phyloP scores from a whole-genome alignment of 257 asterid genomes.

The Orobanche coerulescens region DNA sequence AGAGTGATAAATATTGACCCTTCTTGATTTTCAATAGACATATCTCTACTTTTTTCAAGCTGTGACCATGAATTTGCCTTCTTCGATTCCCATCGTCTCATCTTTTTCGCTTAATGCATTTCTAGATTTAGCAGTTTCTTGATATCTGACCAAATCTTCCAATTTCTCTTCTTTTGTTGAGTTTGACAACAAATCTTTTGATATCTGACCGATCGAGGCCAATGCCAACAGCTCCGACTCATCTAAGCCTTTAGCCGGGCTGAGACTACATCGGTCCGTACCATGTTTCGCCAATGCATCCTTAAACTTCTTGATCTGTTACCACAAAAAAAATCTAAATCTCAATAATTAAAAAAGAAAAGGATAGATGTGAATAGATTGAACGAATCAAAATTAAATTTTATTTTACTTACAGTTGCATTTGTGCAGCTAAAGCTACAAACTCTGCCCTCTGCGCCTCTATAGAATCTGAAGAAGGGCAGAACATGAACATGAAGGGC shows the following conservation, averaged over 20 bases:
- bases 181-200: conserved; percentile 28
- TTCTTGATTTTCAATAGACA: conserved; percentile 10
- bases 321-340: background rate
- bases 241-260: conserved; percentile 70
- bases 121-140: conserved; percentile 18
- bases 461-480: conserved; percentile 86
- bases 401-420: conserved; percentile 72
- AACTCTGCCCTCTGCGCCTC: conserved; percentile 70
- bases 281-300: conserved; percentile 82
- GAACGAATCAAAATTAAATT: background rate
- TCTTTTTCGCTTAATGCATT: conserved; percentile 28
- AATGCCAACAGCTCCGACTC: conserved; percentile 69
- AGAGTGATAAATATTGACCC: background rate
- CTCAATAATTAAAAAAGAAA: background rate
- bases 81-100: conserved; percentile 24
- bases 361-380: too few relatives aligned
- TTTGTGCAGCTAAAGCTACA: conserved; percentile 95
- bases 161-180: conserved; percentile 19
- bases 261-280: conserved; percentile 43
- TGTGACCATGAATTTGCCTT: conserved; percentile 40
- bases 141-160: conserved; percentile 30
- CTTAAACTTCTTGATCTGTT: conserved; percentile 87
- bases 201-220: conserved; percentile 45
- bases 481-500: conserved; percentile 66
- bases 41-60: conserved; percentile 26